Base-by-base conservation (phyloP, 1,284 basidiomycete species). In the Erythrobasidium hasegawianum region DNA sequence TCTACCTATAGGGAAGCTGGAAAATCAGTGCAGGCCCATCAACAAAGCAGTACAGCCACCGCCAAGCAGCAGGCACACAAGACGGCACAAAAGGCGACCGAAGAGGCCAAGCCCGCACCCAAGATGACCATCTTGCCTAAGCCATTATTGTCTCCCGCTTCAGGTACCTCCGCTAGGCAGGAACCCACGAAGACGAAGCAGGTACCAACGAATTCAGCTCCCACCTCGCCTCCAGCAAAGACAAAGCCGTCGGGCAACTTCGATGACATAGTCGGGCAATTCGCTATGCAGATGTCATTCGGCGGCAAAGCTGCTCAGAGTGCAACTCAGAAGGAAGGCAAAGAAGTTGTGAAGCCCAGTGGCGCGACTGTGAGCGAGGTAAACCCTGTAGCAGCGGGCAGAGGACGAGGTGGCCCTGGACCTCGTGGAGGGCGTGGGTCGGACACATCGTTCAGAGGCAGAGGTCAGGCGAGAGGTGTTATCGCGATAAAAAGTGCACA, bases 101-200 rank as follows among this genome's bases (percentile, higher is more conserved):
- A 18, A 20, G 55, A 16, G 11, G 26, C 24, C 1, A 58, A 45
- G 27, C 45, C 45, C 9, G n/a, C 20, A 22, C 58, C 49, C 11
- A 54, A 62, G 66, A 68, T 57, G 33, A 57, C 54, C 9, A 60
- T 57, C 18, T 39, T 61, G 27, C 58, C 66, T 13, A 59, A 64
- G 22, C 14, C 54, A 1, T 24, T 11, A 33, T 33, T 11, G 11
- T 4, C 33, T n/a, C n/a, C n/a, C n/a, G n/a, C n/a, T n/a, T n/a
- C n/a, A n/a, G n/a, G n/a, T n/a, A n/a, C n/a, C n/a, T n/a, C n/a
- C n/a, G n/a, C n/a, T n/a, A n/a, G n/a, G n/a, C n/a, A n/a, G n/a
- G n/a, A n/a, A n/a, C n/a, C 16, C 50, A 1, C n/a, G 4, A 16
- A 52, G 29, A 50, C 55, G 40, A 41, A 53, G 16, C 55, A 57